A percentile compares a stretch with the other conserved stretches of the same genome.
phyloP scores from a whole-genome alignment of 2,329 filamentous ascomycete genomes.

The Zymoseptoria crescenta region DNA sequence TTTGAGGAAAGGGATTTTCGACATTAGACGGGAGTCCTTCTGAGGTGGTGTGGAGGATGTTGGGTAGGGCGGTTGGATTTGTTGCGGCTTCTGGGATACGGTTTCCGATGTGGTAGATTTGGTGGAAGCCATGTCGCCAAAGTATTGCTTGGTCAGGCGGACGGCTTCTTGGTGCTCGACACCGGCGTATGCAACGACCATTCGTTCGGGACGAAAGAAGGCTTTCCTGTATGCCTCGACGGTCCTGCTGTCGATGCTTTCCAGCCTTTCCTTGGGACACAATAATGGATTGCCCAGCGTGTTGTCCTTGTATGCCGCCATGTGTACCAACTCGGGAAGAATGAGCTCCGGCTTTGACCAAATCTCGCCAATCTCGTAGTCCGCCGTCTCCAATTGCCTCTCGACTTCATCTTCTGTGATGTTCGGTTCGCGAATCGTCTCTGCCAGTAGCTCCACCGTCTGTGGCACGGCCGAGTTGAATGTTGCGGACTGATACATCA shows the following conservation, averaged over 20 bases:
- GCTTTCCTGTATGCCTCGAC: slow-evolving; percentile 71
- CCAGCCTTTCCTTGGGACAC: slow-evolving; percentile 77
- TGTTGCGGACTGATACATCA: slow-evolving; percentile 98
- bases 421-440: slow-evolving; percentile 80
- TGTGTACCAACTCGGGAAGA: slow-evolving; percentile 87
- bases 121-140: slow-evolving; percentile 68
- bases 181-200: slow-evolving; percentile 91
- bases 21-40: slow-evolving; percentile 61
- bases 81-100: slow-evolving; percentile 14
- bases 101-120: slow-evolving; percentile 24
- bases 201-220: slow-evolving; percentile 84
- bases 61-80: slow-evolving; percentile 27
- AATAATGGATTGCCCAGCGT: slow-evolving; percentile 89
- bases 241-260: slow-evolving; percentile 62
- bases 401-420: slow-evolving; percentile 81
- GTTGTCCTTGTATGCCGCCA: slow-evolving; percentile 92
- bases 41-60: slow-evolving; percentile 33
- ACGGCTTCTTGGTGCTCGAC: slow-evolving; percentile 77
- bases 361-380: slow-evolving; percentile 94
- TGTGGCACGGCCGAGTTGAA: slow-evolving; percentile 88
- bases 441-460: slow-evolving; percentile 76
- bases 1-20: slow-evolving; percentile 83
- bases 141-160: slow-evolving; percentile 70
- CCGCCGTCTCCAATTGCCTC: slow-evolving; percentile 80
- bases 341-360: slow-evolving; percentile 97